These are phyloP conservation scores for Leptographium galeiforme DNA, from an alignment of 2,329 filamentous ascomycete species.

Conservation along the genomic window DNA sequence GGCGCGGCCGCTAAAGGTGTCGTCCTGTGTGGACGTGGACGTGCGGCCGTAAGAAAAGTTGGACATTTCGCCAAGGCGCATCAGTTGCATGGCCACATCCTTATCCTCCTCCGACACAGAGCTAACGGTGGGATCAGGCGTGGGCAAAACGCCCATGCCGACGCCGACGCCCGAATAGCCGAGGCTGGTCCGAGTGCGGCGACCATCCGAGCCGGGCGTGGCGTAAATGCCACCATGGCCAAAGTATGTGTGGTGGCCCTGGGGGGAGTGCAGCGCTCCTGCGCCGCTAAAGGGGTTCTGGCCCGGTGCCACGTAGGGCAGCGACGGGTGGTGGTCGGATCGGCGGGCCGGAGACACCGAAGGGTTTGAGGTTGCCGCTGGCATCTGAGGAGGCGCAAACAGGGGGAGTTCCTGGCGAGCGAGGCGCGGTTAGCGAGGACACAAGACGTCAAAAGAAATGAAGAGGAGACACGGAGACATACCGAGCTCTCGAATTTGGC, in stretches of 20 bases:
- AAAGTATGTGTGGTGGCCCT: constrained; percentile 51
- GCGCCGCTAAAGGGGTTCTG: constrained; percentile 72
- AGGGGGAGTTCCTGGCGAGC: constrained; percentile 70
- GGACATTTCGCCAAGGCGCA: constrained; percentile 86
- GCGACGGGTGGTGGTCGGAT: constrained; percentile 53
- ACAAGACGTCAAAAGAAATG: neutral
- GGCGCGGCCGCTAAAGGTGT: constrained; percentile 81
- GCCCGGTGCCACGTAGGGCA: constrained; percentile 63
- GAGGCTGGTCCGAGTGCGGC: constrained; percentile 53
- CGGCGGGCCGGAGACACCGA: constrained; percentile 87
- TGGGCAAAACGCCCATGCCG: constrained; percentile 57
- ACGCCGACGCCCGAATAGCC: constrained; percentile 29
- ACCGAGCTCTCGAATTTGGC: constrained; percentile 96
- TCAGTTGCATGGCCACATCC: constrained; percentile 91
- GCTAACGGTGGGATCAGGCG: constrained; percentile 94
- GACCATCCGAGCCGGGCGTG: constrained; percentile 47
- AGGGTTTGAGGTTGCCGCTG: constrained; percentile 89
- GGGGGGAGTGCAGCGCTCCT: constrained; percentile 70
- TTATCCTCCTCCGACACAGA: constrained; percentile 90
- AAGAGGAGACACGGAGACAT: constrained; percentile 30
- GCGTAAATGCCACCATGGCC: constrained; percentile 45
- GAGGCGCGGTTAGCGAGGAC: constrained; percentile 9
- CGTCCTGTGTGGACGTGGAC: constrained; percentile 84
- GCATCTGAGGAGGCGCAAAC: constrained; percentile 89
- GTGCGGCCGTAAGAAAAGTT: constrained; percentile 88